A percentile compares a stretch with the other conserved stretches of the same genome.
phyloP scores from a whole-genome alignment of 2,329 filamentous ascomycete genomes.

The Phyllosticta paracitricarpa region DNA sequence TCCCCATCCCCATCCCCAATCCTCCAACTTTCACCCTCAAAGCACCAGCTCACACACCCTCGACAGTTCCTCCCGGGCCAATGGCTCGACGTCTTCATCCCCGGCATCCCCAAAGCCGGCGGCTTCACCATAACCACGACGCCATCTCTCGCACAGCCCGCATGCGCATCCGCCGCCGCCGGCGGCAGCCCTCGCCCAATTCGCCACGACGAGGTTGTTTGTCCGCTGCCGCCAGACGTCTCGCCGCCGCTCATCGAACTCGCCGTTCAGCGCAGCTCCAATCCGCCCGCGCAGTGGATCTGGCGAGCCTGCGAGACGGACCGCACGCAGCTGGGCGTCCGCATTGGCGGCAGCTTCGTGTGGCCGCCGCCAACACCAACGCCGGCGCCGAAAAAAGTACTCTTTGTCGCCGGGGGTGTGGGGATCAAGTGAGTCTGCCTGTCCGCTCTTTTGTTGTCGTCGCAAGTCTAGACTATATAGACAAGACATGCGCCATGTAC shows the following conservation, averaged over 20 bases:
- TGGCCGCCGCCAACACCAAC: conserved; percentile 56
- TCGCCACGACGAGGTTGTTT: conserved; percentile 7
- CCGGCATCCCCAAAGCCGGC: conserved; percentile 58
- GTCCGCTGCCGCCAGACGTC: neutral
- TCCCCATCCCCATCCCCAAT: neutral
- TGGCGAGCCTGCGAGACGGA: conserved; percentile 53
- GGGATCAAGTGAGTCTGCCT: conserved; percentile 57
- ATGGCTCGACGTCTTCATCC: conserved; percentile 78
- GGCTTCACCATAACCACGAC: conserved; percentile 83
- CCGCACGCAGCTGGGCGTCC: conserved; percentile 50
- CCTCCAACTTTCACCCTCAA: neutral
- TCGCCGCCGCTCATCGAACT: conserved; percentile 56
- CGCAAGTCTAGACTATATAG: no score
- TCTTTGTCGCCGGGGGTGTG: conserved; percentile 73
- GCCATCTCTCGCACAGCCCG: conserved; percentile 35
- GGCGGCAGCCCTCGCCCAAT: neutral
- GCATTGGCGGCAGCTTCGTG: conserved; percentile 71
- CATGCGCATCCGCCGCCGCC: conserved; percentile 5
- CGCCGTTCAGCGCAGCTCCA: conserved; percentile 65
- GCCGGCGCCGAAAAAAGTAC: conserved; percentile 44
- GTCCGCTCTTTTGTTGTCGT: no score
- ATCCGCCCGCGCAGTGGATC: conserved; percentile 67
- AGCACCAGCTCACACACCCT: neutral
- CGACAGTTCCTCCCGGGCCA: conserved; percentile 67
- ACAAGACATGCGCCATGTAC: no score